Percentiles rank a stretch among this genome's conserved stretches.
phyloP scores from a whole-genome alignment of 1,139 yeast genomes.

The Candida anutae region DNA sequence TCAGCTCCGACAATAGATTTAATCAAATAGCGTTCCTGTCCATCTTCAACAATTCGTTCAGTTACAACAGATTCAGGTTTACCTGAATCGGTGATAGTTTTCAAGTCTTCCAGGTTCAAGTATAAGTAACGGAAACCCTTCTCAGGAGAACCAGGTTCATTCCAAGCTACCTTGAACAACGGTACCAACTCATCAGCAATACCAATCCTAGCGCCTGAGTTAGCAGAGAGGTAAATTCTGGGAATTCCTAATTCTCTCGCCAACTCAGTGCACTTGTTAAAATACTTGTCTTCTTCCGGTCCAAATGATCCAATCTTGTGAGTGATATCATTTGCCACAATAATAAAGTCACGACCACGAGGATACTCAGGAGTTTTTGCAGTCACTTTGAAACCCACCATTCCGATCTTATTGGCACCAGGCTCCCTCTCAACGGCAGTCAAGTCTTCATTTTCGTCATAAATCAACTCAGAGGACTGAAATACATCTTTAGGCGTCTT shows the following conservation, averaged over 20 bases:
- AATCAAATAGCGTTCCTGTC: slow-evolving; percentile 75
- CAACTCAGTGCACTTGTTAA: slow-evolving; percentile 84
- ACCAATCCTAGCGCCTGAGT: slow-evolving; percentile 98
- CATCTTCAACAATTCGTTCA: slow-evolving; percentile 75
- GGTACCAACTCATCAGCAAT: slow-evolving; percentile 94
- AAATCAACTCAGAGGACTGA: slow-evolving; percentile 72
- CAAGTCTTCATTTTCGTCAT: slow-evolving; percentile 68
- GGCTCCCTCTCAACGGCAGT: slow-evolving; percentile 93
- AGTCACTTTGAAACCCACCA: slow-evolving; percentile 91
- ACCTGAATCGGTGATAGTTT: slow-evolving; percentile 50
- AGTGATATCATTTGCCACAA: slow-evolving; percentile 95
- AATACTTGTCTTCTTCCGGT: slow-evolving; percentile 90
- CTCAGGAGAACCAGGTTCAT: slow-evolving; percentile 60
- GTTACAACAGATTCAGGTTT: slow-evolving; percentile 59
- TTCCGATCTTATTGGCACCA: slow-evolving; percentile 91
- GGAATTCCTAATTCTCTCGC: slow-evolving; percentile 92
- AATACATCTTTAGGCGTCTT: slow-evolving; percentile 76
- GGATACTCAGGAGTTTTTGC: slow-evolving; percentile 98
- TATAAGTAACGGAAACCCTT: slow-evolving; percentile 90
- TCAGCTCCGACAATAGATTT: slow-evolving; percentile 86
- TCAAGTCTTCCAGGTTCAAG: slow-evolving; percentile 62
- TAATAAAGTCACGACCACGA: slow-evolving; percentile 84
- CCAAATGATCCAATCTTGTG: slow-evolving; percentile 98
- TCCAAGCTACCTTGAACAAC: slow-evolving; percentile 88
- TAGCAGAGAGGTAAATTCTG: slow-evolving; percentile 90